Base-by-base conservation (phyloP, 2,329 filamentous ascomycete genomes). In the Colletotrichum acutatum region DNA sequence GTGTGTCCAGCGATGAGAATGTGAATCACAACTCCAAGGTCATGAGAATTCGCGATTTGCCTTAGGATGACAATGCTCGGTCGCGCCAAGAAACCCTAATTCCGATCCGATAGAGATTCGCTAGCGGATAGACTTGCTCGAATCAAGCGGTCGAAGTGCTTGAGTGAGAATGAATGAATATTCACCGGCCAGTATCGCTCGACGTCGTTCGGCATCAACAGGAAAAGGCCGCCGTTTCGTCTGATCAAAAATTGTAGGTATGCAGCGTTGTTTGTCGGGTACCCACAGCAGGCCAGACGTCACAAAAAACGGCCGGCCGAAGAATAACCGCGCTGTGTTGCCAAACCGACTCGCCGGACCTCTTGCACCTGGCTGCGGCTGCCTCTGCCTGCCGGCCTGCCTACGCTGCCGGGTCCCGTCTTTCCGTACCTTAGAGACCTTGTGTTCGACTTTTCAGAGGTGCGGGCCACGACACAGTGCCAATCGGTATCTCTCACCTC, bases 171-270 rank as follows among this genome's bases (percentile, higher is more conserved):
- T 49, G 32, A 24, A 9, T 5, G 22, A 56, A 24, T 11, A 3
- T n/a, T 22, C 19, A 49, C 34, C 52, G 8, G 65, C 42, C 53
- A 53, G 42, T 63, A 57, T 61, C 46, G 56, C 59, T 32, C 16
- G 49, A 65, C 9, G 60, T 70, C 60, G 60, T 70, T 49, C 30
- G 42, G 60, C 34, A 65, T 64, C 52, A 65, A 37, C 32, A 56
- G n/a, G 16, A n/a, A 42, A 42, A 28, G 32, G 5, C 30, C 62
- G 54, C 53, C 62, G 52, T 37, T 42, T 37, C 62, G 24, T 32
- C 19, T 42, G 42, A 49, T 67, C 64, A 72, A 72, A 72, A 72
- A 72, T 72, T 70, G 52, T 70, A 32, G 30, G 30, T 32, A 70
- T 72, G 66, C 60, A 70, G 26, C 32, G 42, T 22, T 49, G 42